Evolutionary conservation across 176 grass and related monocot species (phyloP).

Genomic region (Oryza rufipogon): DNA sequence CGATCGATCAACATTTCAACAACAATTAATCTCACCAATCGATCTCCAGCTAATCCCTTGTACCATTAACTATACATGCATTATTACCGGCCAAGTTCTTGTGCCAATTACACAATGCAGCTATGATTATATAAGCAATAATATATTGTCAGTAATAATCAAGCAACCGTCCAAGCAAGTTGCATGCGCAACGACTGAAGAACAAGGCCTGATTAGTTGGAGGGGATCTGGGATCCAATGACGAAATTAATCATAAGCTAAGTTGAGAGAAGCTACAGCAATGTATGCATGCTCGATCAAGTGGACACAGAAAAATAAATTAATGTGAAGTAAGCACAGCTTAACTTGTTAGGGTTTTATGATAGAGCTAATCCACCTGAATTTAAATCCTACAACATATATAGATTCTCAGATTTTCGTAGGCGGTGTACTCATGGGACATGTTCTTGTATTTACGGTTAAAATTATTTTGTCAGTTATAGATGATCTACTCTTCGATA

Average conservation of each 20-base stretch:
- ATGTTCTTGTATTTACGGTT: no score
- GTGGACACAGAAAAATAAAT: background rate
- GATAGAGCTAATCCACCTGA: no score
- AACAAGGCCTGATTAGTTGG: background rate
- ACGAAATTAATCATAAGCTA: background rate
- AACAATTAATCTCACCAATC: no score
- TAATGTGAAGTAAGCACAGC: no score
- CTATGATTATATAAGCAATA: background rate
- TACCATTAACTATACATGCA: background rate
- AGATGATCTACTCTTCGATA: no score
- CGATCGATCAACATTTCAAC: no score
- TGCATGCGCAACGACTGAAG: background rate
- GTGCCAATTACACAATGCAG: background rate
- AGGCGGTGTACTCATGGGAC: fast-evolving
- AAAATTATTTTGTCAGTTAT: no score
- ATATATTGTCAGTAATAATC: background rate
- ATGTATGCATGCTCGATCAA: background rate
- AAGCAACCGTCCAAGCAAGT: background rate
- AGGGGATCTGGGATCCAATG: background rate
- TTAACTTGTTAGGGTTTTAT: no score
- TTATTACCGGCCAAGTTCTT: background rate
- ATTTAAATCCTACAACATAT: no score
- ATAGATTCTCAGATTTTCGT: no score
- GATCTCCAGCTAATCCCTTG: background rate
- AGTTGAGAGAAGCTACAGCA: no score